phyloP scores from a whole-genome alignment of 768 basidiomycete species.

The Psilocybe cubensis region DNA sequence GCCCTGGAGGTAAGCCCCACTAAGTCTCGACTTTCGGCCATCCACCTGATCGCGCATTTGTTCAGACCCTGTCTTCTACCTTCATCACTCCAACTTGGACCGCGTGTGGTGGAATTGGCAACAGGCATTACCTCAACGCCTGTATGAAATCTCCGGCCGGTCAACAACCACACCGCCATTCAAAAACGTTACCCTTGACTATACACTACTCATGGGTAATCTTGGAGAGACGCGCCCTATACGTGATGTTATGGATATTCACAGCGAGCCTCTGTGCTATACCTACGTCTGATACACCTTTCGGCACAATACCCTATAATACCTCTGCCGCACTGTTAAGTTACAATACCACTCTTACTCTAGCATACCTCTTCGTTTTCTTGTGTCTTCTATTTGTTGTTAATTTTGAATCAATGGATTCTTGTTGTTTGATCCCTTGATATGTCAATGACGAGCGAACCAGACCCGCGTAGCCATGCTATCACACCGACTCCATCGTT shows the following conservation, averaged over 20 bases:
- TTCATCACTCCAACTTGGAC: constrained; percentile 43
- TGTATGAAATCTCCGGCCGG: constrained; percentile 39
- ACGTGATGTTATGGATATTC: constrained; percentile 36
- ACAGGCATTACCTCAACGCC: constrained; percentile 18
- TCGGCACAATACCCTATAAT: neutral
- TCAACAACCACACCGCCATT: constrained; percentile 28
- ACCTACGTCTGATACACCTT: constrained; percentile 7
- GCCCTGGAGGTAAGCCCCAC: constrained; percentile 37
- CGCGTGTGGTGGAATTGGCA: constrained; percentile 47
- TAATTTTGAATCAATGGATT: neutral
- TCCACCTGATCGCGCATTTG: neutral
- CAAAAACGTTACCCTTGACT: constrained; percentile 36
- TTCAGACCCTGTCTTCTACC: constrained; percentile 5
- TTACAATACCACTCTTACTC: neutral
- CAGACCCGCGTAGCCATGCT: too few relatives aligned
- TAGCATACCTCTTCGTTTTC: neutral
- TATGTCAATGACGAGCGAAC: too few relatives aligned
- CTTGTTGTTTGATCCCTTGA: neutral
- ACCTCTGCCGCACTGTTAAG: neutral
- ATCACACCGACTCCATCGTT: too few relatives aligned
- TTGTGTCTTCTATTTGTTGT: neutral
- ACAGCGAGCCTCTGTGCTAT: constrained; percentile 32
- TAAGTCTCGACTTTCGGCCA: neutral
- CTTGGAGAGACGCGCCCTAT: constrained; percentile 31
- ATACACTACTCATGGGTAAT: constrained; percentile 29